phyloP scores from a whole-genome alignment of 495 filamentous ascomycete genomes.

The Schizothecium vesticola region DNA sequence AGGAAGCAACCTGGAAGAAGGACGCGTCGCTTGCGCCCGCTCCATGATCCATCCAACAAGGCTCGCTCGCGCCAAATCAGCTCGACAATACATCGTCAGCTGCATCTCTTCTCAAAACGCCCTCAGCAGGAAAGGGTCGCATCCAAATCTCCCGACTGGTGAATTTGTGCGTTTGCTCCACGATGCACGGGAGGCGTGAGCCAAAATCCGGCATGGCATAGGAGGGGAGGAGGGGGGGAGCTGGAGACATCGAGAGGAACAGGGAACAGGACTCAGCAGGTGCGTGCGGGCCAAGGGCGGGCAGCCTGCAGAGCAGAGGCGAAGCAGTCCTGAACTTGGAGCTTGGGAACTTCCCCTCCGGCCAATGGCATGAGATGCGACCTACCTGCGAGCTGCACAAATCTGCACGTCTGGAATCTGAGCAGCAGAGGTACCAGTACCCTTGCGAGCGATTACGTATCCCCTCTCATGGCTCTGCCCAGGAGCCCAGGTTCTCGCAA shows the following conservation, averaged over 20 bases:
- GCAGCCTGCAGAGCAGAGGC: conserved; percentile 17
- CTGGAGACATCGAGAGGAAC: conserved; percentile 5
- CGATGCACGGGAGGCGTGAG: conserved; percentile 1
- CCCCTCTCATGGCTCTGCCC: not conserved
- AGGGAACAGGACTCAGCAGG: conserved; percentile 13
- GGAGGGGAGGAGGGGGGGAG: too few species aligned
- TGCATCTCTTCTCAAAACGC: not conserved
- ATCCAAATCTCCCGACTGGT: not conserved
- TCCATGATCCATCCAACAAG: not conserved
- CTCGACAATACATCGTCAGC: not conserved
- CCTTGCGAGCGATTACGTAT: not conserved
- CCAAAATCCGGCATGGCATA: not conserved
- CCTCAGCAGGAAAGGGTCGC: not conserved
- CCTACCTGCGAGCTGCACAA: conserved; percentile 4
- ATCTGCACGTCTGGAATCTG: not conserved
- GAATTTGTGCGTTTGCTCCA: not conserved
- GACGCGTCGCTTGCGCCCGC: not conserved
- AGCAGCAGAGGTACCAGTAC: not conserved
- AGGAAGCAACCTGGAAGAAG: not conserved
- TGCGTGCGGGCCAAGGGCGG: conserved; percentile 14
- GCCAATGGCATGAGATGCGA: conserved; percentile 3
- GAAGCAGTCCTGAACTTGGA: conserved; percentile 11
- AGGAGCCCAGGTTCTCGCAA: not conserved
- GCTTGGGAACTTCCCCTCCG: conserved; percentile 2
- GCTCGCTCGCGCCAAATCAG: not conserved